Evolutionary conservation across 2,329 filamentous ascomycete species (phyloP).

Genomic region (Fusarium sp.): DNA sequence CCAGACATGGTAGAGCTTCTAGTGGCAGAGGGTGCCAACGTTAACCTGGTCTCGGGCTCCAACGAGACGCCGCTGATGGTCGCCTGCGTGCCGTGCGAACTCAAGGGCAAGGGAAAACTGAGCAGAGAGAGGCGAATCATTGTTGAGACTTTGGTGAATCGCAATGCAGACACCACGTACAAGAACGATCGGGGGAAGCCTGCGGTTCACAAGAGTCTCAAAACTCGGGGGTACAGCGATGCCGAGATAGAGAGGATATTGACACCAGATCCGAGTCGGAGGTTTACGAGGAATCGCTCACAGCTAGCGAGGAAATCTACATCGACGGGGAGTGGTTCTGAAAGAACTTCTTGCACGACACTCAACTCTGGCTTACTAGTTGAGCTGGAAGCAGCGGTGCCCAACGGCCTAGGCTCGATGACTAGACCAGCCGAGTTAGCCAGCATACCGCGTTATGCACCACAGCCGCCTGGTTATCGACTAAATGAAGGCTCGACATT

Average conservation of each 20-base stretch:
- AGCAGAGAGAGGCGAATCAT: constrained; percentile 4
- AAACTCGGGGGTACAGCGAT: constrained; percentile 8
- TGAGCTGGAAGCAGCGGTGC: not conserved
- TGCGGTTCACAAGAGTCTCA: constrained; percentile 9
- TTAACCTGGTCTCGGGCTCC: constrained; percentile 5
- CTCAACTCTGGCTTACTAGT: not conserved
- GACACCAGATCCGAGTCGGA: constrained; percentile 2
- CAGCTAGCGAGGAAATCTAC: not conserved
- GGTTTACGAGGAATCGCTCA: not conserved
- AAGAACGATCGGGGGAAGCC: constrained; percentile 6
- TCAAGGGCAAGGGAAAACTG: constrained; percentile 3
- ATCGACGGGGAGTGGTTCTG: not conserved
- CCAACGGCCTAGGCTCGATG: not conserved
- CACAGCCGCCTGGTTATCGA: not conserved
- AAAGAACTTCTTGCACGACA: not conserved
- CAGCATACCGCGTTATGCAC: not conserved
- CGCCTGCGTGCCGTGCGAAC: not conserved
- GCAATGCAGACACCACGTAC: not conserved
- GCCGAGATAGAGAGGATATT: constrained; percentile 16
- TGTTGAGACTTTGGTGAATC: constrained; percentile 7
- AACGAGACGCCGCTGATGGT: constrained; percentile 18
- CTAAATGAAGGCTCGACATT: not conserved
- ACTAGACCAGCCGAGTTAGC: not conserved
- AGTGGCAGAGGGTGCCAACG: constrained; percentile 17
- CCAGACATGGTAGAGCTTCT: constrained; percentile 8